Conservation (phyloP, 768 basidiomycete species). For the Amanita molliuscula region DNA sequence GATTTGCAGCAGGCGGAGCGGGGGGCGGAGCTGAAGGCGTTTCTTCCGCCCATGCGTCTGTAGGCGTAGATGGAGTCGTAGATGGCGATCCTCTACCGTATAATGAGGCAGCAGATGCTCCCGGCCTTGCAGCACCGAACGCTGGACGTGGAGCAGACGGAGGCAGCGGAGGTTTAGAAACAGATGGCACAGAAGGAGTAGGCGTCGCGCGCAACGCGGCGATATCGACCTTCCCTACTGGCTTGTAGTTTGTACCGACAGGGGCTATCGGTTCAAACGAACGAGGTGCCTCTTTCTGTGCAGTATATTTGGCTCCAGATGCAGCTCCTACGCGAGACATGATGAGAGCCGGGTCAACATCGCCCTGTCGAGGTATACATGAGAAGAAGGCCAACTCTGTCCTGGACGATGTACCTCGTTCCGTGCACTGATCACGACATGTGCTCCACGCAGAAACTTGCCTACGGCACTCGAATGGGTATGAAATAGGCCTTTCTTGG, state of each 20-base stretch:
- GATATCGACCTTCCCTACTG: conserved; percentile 68
- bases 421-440: conserved; percentile 79
- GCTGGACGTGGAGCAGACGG: conserved; percentile 37
- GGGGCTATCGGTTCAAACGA: conserved; percentile 74
- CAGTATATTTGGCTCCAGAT: conserved; percentile 84
- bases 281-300: conserved; percentile 68
- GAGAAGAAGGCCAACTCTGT: background rate
- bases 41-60: conserved; percentile 55
- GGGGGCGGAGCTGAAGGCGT: conserved; percentile 28
- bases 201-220: conserved; percentile 41
- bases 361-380: conserved; percentile 35
- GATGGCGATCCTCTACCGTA: conserved; percentile 31
- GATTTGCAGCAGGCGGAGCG: conserved; percentile 31
- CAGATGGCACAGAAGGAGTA: conserved; percentile 16
- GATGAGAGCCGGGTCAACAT: conserved; percentile 71
- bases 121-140: conserved; percentile 28
- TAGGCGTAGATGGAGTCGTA: conserved; percentile 21
- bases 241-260: conserved; percentile 67
- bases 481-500: conserved; percentile 88
- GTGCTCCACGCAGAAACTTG: conserved; percentile 71
- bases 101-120: conserved; percentile 29
- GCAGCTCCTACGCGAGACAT: conserved; percentile 83
- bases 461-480: conserved; percentile 76
- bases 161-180: conserved; percentile 25
- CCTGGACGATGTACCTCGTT: conserved; percentile 54